phyloP scores from a whole-genome alignment of 2,329 filamentous ascomycete genomes.

The Verticillium alfalfae region DNA sequence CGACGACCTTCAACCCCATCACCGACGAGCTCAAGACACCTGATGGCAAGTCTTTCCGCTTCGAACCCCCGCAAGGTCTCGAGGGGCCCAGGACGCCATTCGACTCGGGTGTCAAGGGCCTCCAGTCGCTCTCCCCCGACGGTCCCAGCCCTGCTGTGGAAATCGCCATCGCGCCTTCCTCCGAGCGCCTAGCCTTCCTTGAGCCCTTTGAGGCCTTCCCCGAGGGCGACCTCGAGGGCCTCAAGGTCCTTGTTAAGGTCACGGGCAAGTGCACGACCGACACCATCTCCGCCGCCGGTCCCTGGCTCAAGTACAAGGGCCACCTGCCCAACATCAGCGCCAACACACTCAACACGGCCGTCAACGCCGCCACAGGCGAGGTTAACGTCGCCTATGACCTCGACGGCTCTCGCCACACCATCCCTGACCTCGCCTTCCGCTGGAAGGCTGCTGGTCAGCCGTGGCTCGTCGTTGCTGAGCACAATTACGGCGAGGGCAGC shows the following conservation, averaged over 20 bases:
- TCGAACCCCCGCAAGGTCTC: constrained; percentile 70
- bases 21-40: constrained; percentile 79
- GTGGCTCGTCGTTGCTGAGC: constrained; percentile 95
- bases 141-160: constrained; percentile 44
- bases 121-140: constrained; percentile 72
- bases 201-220: constrained; percentile 90
- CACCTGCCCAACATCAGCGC: constrained; percentile 96
- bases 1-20: constrained; percentile 92
- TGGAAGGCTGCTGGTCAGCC: constrained; percentile 73
- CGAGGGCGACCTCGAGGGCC: constrained; percentile 62
- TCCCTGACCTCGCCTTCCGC: constrained; percentile 77
- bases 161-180: constrained; percentile 80
- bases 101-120: constrained; percentile 67
- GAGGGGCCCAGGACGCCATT: constrained; percentile 62
- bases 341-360: constrained; percentile 93
- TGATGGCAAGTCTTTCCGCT: constrained; percentile 77
- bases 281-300: constrained; percentile 93
- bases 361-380: constrained; percentile 87
- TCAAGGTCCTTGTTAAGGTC: constrained; percentile 91
- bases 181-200: constrained; percentile 81
- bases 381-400: constrained; percentile 90
- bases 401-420: constrained; percentile 67
- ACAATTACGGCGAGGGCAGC: constrained; percentile 93
- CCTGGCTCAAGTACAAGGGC: constrained; percentile 99
- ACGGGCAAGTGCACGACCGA: constrained; percentile 98